A percentile compares a stretch with the other conserved stretches of the same genome.
Conservation (phyloP, 1,139 yeast genomes). For the Lodderomyces elongisporus region DNA sequence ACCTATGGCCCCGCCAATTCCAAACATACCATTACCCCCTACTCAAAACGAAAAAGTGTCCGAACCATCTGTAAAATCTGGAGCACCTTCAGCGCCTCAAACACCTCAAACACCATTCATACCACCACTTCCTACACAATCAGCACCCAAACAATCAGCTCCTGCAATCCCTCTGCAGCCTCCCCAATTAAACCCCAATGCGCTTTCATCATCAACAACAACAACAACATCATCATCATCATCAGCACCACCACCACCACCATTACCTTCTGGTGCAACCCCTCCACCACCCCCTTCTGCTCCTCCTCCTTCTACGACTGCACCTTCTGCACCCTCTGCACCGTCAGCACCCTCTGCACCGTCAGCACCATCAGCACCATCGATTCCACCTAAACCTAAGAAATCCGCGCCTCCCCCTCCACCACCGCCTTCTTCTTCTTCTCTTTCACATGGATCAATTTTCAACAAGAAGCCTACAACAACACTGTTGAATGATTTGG, state of each 20-base stretch:
- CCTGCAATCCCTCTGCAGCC: slow-evolving; percentile 37
- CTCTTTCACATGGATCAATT: no score
- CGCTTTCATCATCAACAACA: no score
- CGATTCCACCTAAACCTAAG: slow-evolving; percentile 13
- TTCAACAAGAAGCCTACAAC: background rate
- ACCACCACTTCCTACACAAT: slow-evolving; percentile 11
- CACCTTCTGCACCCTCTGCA: slow-evolving; percentile 5
- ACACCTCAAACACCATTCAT: slow-evolving; percentile 10
- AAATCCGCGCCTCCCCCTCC: slow-evolving; percentile 37
- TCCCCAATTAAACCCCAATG: no score
- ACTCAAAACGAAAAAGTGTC: background rate
- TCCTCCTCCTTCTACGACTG: no score
- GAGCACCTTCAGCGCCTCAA: slow-evolving; percentile 5
- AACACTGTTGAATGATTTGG: slow-evolving; percentile 18
- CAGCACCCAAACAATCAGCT: slow-evolving; percentile 18
- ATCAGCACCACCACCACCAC: no score
- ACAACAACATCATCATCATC: no score
- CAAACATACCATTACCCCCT: slow-evolving; percentile 3
- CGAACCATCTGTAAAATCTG: background rate
- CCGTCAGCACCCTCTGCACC: slow-evolving; percentile 7
- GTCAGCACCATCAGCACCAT: slow-evolving; percentile 11
- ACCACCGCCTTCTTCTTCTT: slow-evolving; percentile 26
- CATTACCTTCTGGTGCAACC: no score
- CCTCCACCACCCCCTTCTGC: slow-evolving; percentile 5
- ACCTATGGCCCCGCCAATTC: slow-evolving; percentile 3